phyloP scores from a whole-genome alignment of 768 basidiomycete species.

The Suillus lakei region DNA sequence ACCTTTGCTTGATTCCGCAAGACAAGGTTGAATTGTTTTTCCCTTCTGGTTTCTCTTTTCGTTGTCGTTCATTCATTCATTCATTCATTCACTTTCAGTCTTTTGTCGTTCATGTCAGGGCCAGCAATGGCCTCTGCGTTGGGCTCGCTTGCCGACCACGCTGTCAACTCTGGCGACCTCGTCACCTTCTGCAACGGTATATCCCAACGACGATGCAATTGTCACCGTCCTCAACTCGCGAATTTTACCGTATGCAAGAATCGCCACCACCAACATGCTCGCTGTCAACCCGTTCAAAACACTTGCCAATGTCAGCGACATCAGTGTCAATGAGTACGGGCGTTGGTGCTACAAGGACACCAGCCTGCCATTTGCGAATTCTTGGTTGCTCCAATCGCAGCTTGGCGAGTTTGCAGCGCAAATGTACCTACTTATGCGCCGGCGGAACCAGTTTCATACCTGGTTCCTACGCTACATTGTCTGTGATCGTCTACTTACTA shows the following conservation, averaged over 20 bases:
- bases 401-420: conserved; percentile 86
- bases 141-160: conserved; percentile 50
- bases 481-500: conserved; percentile 12
- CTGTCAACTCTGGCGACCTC: conserved; percentile 73
- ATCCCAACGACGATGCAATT: conserved; percentile 86
- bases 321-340: conserved; percentile 82
- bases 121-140: conserved; percentile 40
- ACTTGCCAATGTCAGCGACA: conserved; percentile 81
- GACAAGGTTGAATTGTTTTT: neutral
- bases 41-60: neutral
- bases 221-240: conserved; percentile 77
- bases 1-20: conserved; percentile 17
- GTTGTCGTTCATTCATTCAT: conserved; percentile 10
- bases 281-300: conserved; percentile 86
- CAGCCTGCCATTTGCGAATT: conserved; percentile 55
- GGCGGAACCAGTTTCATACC: conserved; percentile 76
- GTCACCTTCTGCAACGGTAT: conserved; percentile 70
- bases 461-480: conserved; percentile 53
- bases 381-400: conserved; percentile 78
- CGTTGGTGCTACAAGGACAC: conserved; percentile 84
- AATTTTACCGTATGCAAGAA: conserved; percentile 84
- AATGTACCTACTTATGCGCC: conserved; percentile 81
- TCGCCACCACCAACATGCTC: conserved; percentile 72
- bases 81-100: conserved; percentile 22
- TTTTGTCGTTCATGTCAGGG: conserved; percentile 17